These are phyloP conservation scores for Dalechampia spathulata DNA, from an alignment of 441 rosid genomes.

Conservation along the genomic window DNA sequence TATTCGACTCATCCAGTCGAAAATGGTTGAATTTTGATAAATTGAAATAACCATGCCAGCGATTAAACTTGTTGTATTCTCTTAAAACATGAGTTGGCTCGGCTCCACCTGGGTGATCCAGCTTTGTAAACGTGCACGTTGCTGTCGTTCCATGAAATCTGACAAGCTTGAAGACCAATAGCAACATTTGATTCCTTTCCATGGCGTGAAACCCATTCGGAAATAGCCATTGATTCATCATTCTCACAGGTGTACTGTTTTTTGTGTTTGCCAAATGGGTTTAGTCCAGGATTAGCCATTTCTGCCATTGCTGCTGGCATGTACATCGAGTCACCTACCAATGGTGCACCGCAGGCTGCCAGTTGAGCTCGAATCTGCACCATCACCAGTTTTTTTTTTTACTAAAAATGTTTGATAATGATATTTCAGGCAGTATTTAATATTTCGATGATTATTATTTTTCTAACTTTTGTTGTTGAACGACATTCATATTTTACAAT, in stretches of 20 bases:
- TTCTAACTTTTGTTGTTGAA: too few species aligned
- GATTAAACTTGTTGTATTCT: too few species aligned
- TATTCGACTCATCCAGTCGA: too few species aligned
- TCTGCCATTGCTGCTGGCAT: slow-evolving; percentile 81
- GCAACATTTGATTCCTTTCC: slow-evolving; percentile 69
- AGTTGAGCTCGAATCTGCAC: slow-evolving; percentile 75
- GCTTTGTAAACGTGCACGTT: slow-evolving; percentile 51
- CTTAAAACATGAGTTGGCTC: too few species aligned
- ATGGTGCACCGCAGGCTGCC: slow-evolving; percentile 76
- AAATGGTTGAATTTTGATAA: too few species aligned
- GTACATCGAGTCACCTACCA: slow-evolving; percentile 89
- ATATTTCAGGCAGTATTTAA: too few species aligned
- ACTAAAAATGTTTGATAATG: slow-evolving; percentile 1
- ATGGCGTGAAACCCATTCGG: slow-evolving; percentile 55
- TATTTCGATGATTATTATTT: too few species aligned
- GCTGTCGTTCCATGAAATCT: slow-evolving; percentile 80
- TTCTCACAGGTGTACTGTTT: slow-evolving; percentile 23
- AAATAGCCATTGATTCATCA: slow-evolving; percentile 43
- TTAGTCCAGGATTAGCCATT: slow-evolving; percentile 40
- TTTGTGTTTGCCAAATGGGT: slow-evolving; percentile 54
- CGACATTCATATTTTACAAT: too few species aligned
- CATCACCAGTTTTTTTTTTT: too few species aligned
- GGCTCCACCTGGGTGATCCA: slow-evolving; percentile 80
- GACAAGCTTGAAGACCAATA: slow-evolving; percentile 81
- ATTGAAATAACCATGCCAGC: too few species aligned